Evolutionary conservation across 768 basidiomycete genomes (phyloP).

Genomic region (Psilocybe cyanescens): DNA sequence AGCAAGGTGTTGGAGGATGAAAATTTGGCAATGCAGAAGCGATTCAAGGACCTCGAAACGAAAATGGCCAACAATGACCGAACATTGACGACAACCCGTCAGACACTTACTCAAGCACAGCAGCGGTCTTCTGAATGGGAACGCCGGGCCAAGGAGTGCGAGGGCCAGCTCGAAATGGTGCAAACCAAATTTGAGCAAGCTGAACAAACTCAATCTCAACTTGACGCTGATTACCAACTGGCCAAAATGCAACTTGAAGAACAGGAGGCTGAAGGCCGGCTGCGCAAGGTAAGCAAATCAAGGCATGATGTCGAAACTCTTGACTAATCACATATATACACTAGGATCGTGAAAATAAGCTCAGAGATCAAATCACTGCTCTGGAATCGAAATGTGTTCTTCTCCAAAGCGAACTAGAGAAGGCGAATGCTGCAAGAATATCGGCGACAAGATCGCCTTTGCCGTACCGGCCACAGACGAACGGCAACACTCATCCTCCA

Average conservation of each 20-base stretch:
- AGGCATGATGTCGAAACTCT: background rate
- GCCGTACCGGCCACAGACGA: slow-evolving; percentile 44
- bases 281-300: slow-evolving; percentile 55
- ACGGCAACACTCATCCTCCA: slow-evolving; percentile 46
- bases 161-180: slow-evolving; percentile 62
- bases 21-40: slow-evolving; percentile 67
- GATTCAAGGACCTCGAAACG: slow-evolving; percentile 70
- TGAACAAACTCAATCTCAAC: slow-evolving; percentile 65
- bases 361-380: slow-evolving; percentile 65
- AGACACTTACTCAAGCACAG: slow-evolving; percentile 71
- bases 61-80: slow-evolving; percentile 66
- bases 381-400: slow-evolving; percentile 64
- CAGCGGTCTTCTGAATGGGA: slow-evolving; percentile 86
- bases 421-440: slow-evolving; percentile 37
- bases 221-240: slow-evolving; percentile 73
- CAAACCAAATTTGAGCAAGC: slow-evolving; percentile 67
- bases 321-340: slow-evolving; percentile 2
- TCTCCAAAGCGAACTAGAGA: slow-evolving; percentile 62
- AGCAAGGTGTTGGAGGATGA: slow-evolving; percentile 70
- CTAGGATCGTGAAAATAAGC: slow-evolving; percentile 73
- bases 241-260: slow-evolving; percentile 77
- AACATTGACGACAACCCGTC: slow-evolving; percentile 55
- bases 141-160: slow-evolving; percentile 71
- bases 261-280: slow-evolving; percentile 69
- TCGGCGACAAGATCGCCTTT: slow-evolving; percentile 29